phyloP scores from a whole-genome alignment of 768 basidiomycete genomes.

The Mycena albidolilacea region DNA sequence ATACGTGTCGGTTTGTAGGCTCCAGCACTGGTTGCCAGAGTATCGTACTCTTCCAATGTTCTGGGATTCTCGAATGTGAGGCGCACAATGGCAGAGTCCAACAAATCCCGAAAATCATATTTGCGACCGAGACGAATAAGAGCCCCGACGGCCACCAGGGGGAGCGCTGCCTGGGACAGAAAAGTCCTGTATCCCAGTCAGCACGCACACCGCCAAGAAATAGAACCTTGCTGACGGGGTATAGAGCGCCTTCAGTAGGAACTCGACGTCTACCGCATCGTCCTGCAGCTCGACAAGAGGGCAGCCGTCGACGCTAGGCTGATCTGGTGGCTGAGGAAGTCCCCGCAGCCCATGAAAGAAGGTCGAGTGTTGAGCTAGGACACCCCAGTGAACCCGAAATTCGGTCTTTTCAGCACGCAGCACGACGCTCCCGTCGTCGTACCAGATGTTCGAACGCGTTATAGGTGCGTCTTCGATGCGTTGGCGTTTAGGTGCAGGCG shows the following conservation, averaged over 20 bases:
- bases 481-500: conserved; percentile 18
- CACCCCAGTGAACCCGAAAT: conserved; percentile 31
- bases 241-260: conserved; percentile 15
- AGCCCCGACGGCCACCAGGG: neutral
- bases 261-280: conserved; percentile 4
- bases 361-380: conserved; percentile 17
- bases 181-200: neutral
- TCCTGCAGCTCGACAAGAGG: conserved; percentile 22
- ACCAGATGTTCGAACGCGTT: conserved; percentile 25
- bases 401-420: conserved; percentile 5
- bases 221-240: conserved; percentile 11
- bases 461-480: conserved; percentile 3
- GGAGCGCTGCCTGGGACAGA: conserved; percentile 6
- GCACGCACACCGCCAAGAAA: neutral
- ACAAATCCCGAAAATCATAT: neutral
- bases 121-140: neutral
- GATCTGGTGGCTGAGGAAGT: conserved; percentile 10
- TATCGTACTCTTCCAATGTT: neutral
- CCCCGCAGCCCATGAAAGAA: conserved; percentile 26
- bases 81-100: neutral
- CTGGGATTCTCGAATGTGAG: neutral
- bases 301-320: conserved; percentile 22
- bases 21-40: no score
- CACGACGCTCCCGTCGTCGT: conserved; percentile 30
- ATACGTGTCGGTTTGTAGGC: neutral